Base-by-base conservation (phyloP, 495 filamentous ascomycete species). In the Choiromyces venosus region DNA sequence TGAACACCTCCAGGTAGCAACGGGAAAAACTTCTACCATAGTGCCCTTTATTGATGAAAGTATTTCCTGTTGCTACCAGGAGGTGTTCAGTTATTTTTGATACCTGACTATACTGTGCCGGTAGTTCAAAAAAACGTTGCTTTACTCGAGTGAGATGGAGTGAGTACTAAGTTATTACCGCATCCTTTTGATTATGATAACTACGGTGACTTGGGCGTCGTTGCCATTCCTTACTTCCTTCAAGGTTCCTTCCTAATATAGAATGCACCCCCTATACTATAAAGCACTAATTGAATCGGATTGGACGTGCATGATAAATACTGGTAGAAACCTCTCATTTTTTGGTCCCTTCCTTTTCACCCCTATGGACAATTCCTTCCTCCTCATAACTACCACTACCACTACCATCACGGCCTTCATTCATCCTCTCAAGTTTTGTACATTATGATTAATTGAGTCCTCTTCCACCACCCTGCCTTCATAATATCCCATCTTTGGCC, bases 361-460 rank as follows among this genome's bases (percentile, higher is more conserved):
- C 44, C 44, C 44, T 52, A 25, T 25, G 12, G 12, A 12, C 16
- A 61, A 33, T 33, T 61, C 69, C n/a, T 73, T 70, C n/a, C 74
- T 70, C 80, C 72, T 6, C 35, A 35, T 46, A 33, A 37, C n/a
- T n/a, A n/a, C n/a, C n/a, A n/a, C n/a, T n/a, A n/a, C n/a, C n/a
- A n/a, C n/a, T 36, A 46, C 19, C 68, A 35, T 35, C 70, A 12
- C 33, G 42, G 7, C 0, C 19, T 37, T 71, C 72, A 39, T 46
- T 74, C 33, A 69, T n/a, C 69, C 67, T 73, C 70, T 61, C 71
- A 72, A 67, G 73, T 64, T 77, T 70, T 77, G 74, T 77, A 77
- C 75, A 77, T 77, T 77, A 77, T 64, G 61, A 77, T 77, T 77
- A 77, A 70, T 69, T 65, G 72, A 74, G 64, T 65, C 64, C 33